Evolutionary conservation across 2,329 filamentous ascomycete genomes (phyloP).

Genomic region (Cytospora leucostoma): DNA sequence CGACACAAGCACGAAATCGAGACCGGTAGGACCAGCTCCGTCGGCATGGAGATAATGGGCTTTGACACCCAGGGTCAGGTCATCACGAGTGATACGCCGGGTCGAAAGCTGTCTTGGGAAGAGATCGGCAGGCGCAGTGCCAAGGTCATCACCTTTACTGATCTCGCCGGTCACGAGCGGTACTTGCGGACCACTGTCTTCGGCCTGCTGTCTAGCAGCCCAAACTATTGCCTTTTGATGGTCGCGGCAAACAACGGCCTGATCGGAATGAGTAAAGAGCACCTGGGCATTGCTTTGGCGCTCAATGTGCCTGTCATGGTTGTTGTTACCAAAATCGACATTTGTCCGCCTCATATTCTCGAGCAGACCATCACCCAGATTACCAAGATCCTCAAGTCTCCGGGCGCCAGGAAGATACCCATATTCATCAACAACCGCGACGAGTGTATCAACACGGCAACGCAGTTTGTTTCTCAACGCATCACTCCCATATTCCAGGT

Average conservation of each 20-base stretch:
- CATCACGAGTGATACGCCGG: conserved; percentile 77
- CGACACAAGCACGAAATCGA: conserved; percentile 98
- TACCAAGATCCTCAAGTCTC: conserved; percentile 89
- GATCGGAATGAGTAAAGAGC: conserved; percentile 98
- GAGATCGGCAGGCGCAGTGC: conserved; percentile 93
- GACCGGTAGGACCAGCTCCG: conserved; percentile 90
- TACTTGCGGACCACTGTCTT: conserved; percentile 97
- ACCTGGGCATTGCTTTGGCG: conserved; percentile 89
- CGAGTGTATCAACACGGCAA: conserved; percentile 92
- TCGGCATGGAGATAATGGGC: conserved; percentile 98
- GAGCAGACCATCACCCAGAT: conserved; percentile 92
- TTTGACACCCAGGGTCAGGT: conserved; percentile 87
- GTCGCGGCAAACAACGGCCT: conserved; percentile 97
- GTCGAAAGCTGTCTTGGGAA: conserved; percentile 88
- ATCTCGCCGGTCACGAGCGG: conserved; percentile 91
- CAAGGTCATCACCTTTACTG: conserved; percentile 96
- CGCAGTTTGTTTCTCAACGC: conserved; percentile 90
- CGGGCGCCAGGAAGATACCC: conserved; percentile 90
- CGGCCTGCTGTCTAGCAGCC: conserved; percentile 88
- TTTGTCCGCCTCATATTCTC: conserved; percentile 92
- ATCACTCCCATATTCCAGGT: conserved; percentile 98
- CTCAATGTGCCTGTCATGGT: conserved; percentile 98
- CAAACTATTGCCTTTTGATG: conserved; percentile 97
- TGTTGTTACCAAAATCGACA: conserved; percentile 96
- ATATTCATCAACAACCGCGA: conserved; percentile 92